A percentile compares a stretch with the other conserved stretches of the same genome.
Conservation (phyloP, 805 yeast species). For the Wickerhamomyces sydowiorum region DNA sequence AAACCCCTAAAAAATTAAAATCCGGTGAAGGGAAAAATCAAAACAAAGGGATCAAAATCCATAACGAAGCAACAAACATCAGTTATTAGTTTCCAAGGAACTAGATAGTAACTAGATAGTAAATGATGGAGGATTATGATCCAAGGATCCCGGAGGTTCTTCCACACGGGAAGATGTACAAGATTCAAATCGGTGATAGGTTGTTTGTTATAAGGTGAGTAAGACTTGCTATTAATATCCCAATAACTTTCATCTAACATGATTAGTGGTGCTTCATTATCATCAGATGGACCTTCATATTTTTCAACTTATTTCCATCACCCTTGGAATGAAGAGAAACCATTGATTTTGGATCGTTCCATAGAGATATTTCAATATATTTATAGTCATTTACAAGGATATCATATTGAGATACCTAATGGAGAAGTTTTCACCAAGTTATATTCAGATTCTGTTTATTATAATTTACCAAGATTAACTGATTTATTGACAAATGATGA, state of each 20-base stretch:
- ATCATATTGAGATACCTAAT: constrained; percentile 51
- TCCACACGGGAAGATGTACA: constrained; percentile 65
- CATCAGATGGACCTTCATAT: constrained; percentile 84
- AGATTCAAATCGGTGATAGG: constrained; percentile 63
- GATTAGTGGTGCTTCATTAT: constrained; percentile 84
- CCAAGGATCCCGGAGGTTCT: constrained; percentile 45
- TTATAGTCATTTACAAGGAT: constrained; percentile 75
- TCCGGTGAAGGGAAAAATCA: no score
- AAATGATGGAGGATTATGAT: no score
- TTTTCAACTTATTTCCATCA: constrained; percentile 65
- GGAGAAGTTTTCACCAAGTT: constrained; percentile 59
- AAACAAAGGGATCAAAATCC: no score
- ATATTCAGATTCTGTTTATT: constrained; percentile 68
- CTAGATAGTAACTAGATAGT: no score
- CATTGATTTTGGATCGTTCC: constrained; percentile 67
- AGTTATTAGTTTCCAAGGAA: no score
- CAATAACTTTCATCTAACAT: no score
- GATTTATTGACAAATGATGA: constrained; percentile 46
- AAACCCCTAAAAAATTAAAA: no score
- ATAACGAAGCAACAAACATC: no score
- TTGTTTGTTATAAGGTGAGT: constrained; percentile 38
- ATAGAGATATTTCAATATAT: constrained; percentile 64
- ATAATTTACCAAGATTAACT: constrained; percentile 53
- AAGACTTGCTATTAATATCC: no score
- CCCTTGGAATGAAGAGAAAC: constrained; percentile 29